A percentile compares a stretch with the other conserved stretches of the same genome.
Evolutionary conservation across 768 basidiomycete genomes (phyloP).

Genomic region (Saitozyma sp.): DNA sequence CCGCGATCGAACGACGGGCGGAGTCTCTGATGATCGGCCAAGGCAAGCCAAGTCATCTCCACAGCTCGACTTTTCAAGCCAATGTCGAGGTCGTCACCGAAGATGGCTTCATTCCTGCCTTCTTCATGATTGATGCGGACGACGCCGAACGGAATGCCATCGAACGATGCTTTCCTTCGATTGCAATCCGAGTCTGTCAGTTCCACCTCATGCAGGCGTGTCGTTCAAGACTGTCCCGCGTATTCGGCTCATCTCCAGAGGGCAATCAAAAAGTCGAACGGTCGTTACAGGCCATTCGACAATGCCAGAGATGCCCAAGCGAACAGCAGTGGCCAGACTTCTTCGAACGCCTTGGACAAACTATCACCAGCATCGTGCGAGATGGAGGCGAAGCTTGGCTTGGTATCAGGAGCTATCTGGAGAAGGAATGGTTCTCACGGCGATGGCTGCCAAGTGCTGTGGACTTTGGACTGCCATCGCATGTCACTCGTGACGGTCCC

Average conservation of each 20-base stretch:
- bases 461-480: slow-evolving; percentile 10
- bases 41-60: too few species aligned
- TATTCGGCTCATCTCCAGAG: neutral
- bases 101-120: slow-evolving; percentile 6
- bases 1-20: slow-evolving; percentile 1
- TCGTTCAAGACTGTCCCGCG: slow-evolving; percentile 4
- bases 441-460: slow-evolving; percentile 7
- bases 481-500: slow-evolving; percentile 15
- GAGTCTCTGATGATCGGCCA: neutral
- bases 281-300: slow-evolving; percentile 6
- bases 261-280: neutral
- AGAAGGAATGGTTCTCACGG: slow-evolving; percentile 12
- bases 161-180: slow-evolving; percentile 2
- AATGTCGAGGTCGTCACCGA: neutral
- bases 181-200: slow-evolving; percentile 11
- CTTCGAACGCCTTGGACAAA: neutral
- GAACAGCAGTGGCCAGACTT: slow-evolving; percentile 4
- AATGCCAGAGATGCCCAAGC: slow-evolving; percentile 11
- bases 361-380: neutral
- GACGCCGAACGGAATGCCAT: slow-evolving; percentile 10
- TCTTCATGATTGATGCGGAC: slow-evolving; percentile 17
- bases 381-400: slow-evolving; percentile 1
- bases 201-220: slow-evolving; percentile 16
- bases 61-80: too few species aligned
- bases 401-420: neutral